Base-by-base conservation (phyloP, 2,329 filamentous ascomycete species). In the Aureobasidium sp. region DNA sequence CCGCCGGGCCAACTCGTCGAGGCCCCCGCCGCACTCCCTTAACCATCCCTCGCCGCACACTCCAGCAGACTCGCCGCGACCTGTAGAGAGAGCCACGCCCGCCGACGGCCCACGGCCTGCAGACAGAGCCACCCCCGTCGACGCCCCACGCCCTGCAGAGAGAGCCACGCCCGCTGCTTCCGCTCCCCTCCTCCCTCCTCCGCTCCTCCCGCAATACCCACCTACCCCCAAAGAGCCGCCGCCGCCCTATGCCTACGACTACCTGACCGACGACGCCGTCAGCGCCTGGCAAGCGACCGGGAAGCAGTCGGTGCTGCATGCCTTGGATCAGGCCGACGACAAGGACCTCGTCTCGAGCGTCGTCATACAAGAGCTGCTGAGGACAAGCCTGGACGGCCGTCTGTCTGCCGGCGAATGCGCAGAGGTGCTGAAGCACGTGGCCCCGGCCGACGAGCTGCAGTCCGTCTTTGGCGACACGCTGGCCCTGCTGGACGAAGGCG, bases 341-440 rank as follows among this genome's bases (percentile, higher is more conserved):
- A 79, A 85, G 59, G 81, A 86, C 6, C 75, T 84, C 40, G 80
- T 82, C 54, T 72, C 95, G 32, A 83, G 84, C 25, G 79, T 79
- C 12, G 73, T 95, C 19, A 89, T 90, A 60, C 88, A 95, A 70
- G 93, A 98, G 67, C 79, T 96, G 32, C 79, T 93, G 30, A 83
- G 85, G 57, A 83, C 88, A 29, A 83, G 85, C 16, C 71, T 94
- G 11, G 84, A 89, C 63, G 79, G 77, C 37, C 79, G 83, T 44
- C 69, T 96, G 40, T 75, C 79, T 34, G 75, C 88, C 2, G 66
- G 70, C 5, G 85, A 90, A 61, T 84, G 87, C 42, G 91, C 90
- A 22, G 72, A 70, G 17, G 79, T 83, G 53, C 78, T 95, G 55
- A 86, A 84, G 63, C 82, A 90, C 56, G 86, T 95, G 22, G 79